Conservation (phyloP, 495 filamentous ascomycete genomes). For the Penicillium tannophilum region DNA sequence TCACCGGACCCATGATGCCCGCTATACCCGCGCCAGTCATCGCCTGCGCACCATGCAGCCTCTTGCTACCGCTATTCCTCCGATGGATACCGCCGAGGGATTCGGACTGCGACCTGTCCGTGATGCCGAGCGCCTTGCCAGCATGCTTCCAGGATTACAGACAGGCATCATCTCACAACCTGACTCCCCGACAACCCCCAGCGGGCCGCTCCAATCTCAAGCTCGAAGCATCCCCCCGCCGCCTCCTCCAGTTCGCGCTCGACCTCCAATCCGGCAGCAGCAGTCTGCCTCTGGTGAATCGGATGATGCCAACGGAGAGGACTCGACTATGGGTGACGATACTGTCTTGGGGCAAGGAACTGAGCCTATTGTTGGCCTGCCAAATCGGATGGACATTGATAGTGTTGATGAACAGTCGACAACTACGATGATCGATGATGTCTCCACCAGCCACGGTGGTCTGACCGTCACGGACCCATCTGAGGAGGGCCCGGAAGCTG, state of each 20-base stretch:
- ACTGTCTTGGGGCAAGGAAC: constrained; percentile 60
- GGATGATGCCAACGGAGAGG: constrained; percentile 84
- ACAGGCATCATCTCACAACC: constrained; percentile 81
- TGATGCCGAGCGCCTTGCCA: constrained; percentile 82
- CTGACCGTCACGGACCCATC: constrained; percentile 77
- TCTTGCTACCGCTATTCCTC: constrained; percentile 66
- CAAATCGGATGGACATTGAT: constrained; percentile 75
- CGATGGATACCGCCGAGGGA: constrained; percentile 73
- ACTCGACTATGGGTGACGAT: constrained; percentile 64
- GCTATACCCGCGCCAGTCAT: constrained; percentile 48
- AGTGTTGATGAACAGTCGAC: constrained; percentile 70
- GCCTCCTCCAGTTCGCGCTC: constrained; percentile 49
- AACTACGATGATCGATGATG: constrained; percentile 68
- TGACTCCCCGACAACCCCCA: constrained; percentile 89
- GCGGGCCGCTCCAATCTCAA: constrained; percentile 59
- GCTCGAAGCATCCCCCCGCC: constrained; percentile 46
- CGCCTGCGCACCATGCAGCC: constrained; percentile 63
- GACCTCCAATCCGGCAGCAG: constrained; percentile 85
- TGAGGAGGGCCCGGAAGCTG: constrained; percentile 73
- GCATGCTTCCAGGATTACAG: constrained; percentile 75
- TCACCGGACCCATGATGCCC: constrained; percentile 59
- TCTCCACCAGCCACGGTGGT: constrained; percentile 72
- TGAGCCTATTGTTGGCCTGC: constrained; percentile 76
- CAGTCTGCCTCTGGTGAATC: constrained; percentile 84
- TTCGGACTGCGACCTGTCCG: constrained; percentile 80